Evolutionary conservation across 345 rosid genomes (phyloP), one percentile per base, ranked within the genome.

Genomic region (Salix brachista): DNA sequence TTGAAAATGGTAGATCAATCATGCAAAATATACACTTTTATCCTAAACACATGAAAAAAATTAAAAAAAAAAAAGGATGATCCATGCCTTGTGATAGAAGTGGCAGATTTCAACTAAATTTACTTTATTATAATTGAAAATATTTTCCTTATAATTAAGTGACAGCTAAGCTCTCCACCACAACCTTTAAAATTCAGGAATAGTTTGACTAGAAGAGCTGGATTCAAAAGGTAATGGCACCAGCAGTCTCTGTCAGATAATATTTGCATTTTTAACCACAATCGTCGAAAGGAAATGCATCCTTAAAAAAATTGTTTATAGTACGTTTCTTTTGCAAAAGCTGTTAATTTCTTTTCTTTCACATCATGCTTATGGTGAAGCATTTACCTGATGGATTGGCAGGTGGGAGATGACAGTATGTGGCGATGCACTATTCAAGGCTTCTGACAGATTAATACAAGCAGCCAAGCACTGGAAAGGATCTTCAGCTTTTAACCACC

Each of bases 401-500:
- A 96, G 84, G 85, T 91, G 87, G n/a, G 98, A 92, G 75, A 91
- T 79, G 75, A 84, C 79, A 50, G 89, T 75, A 74, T 87, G 80
- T 39, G 98, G 99, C 19, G 95, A 91, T 36, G 95, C 74, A 83
- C 95, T 88, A 80, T 84, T 92, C 83, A 96, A 90, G 65, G 98
- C 97, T 87, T 96, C 92, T 70, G 95, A 80, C 68, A 96, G 79
- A 84, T 92, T 85, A 69, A 91, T 84, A 84, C 98, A 96, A 72
- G 95, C 95, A 85, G 98, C 99, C 80, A 96, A 90, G 84, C 92
- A 96, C 84, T 96, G 99, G 80, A 96, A 96, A 84, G 99, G 98
- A 83, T 93, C 99, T 83, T 96, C 98, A 65, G 98, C 99, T 23
- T 78, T 87, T 82, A 96, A 88, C 99, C 99, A 96, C 99, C 99